These are phyloP conservation scores for Leishmania major DNA, from an alignment of 208 protist genomes.

Conservation along the genomic window DNA sequence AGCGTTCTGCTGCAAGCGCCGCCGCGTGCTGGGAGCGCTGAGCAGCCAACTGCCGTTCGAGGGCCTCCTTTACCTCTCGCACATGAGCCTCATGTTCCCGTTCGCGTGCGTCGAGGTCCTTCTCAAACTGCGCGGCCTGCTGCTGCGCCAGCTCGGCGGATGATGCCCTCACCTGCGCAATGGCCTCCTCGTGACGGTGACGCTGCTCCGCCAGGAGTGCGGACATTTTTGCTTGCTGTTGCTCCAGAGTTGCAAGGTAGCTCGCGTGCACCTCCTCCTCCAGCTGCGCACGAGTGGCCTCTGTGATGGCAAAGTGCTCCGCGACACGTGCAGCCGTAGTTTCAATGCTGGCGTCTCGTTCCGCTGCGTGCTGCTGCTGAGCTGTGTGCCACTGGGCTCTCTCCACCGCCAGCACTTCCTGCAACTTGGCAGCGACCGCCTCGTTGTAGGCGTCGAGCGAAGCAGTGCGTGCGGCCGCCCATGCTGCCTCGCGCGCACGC, in stretches of 20 bases:
- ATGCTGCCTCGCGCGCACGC: constrained; percentile 16
- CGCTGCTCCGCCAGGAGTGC: constrained; percentile 18
- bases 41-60: constrained; percentile 10
- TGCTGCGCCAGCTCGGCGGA: background rate
- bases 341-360: constrained; percentile 1
- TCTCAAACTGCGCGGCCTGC: background rate
- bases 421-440: constrained; percentile 9
- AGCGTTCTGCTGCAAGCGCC: constrained; percentile 4
- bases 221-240: constrained; percentile 17
- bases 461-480: constrained; percentile 14
- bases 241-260: constrained; percentile 14
- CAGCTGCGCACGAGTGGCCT: constrained; percentile 9
- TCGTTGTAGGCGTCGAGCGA: constrained; percentile 19
- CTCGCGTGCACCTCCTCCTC: constrained; percentile 14
- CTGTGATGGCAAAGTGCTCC: background rate
- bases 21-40: constrained; percentile 10
- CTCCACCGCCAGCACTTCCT: constrained; percentile 12
- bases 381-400: constrained; percentile 1
- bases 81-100: constrained; percentile 9
- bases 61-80: background rate
- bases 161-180: constrained; percentile 7
- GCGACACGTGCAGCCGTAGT: constrained; percentile 3
- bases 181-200: constrained; percentile 5
- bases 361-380: background rate
- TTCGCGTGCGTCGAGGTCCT: background rate